Conservation (phyloP, 257 asterid species). For the Eucommia ulmoides region DNA sequence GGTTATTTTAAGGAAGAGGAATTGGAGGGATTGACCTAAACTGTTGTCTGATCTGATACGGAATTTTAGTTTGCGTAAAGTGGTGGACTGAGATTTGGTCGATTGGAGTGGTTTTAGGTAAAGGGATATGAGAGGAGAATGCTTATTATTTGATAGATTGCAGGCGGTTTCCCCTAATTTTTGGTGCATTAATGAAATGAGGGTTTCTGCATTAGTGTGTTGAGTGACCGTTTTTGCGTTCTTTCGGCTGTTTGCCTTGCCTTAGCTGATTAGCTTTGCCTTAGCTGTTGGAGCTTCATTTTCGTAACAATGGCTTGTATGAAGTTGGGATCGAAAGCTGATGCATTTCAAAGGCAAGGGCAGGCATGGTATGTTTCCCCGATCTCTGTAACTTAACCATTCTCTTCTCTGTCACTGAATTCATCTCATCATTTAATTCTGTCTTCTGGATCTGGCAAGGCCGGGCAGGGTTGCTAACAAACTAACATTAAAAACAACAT, state of each 20-base stretch:
- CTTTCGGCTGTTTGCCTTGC: no score
- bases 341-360: constrained; percentile 86
- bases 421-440: no score
- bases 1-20: constrained; percentile 11
- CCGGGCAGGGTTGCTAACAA: no score
- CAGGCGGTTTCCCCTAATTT: constrained; percentile 4
- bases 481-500: no score
- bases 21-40: constrained; percentile 69
- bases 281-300: no score
- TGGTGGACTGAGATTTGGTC: constrained; percentile 33
- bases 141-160: constrained; percentile 4
- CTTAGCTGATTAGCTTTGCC: no score
- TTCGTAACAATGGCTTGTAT: constrained; percentile 68
- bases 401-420: no score
- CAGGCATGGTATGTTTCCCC: constrained; percentile 71
- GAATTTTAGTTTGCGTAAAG: neutral
- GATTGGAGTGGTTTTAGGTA: constrained; percentile 3
- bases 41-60: constrained; percentile 22
- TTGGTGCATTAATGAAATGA: no score
- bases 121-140: constrained; percentile 6
- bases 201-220: no score
- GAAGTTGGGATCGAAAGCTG: constrained; percentile 93
- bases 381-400: no score
- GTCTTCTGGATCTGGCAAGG: no score
- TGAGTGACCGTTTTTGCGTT: neutral